These are phyloP conservation scores for Xylaria sp. DNA, from an alignment of 2,329 filamentous ascomycete species.

Conservation along the genomic window DNA sequence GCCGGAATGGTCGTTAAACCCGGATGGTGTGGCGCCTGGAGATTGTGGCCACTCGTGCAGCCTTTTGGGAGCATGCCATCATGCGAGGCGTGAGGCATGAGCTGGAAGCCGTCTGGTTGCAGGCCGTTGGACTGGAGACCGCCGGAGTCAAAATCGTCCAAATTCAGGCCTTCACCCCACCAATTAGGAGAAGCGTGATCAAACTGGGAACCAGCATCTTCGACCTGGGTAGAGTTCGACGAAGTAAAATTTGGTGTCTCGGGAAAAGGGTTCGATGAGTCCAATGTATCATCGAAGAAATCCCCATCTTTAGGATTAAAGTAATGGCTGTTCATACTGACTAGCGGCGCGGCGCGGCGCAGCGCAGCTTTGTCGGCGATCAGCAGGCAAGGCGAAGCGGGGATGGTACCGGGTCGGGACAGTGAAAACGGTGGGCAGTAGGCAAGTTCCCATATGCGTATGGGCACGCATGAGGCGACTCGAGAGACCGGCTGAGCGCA, in stretches of 20 bases:
- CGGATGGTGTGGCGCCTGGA: conserved; percentile 34
- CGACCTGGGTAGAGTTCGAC: conserved; percentile 28
- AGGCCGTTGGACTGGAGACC: conserved; percentile 32
- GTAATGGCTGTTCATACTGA: conserved; percentile 23
- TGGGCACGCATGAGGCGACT: not conserved
- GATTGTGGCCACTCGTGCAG: conserved; percentile 28
- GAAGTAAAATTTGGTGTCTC: conserved; percentile 9
- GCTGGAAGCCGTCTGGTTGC: conserved; percentile 34
- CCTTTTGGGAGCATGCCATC: conserved; percentile 41
- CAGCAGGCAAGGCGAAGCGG: not conserved
- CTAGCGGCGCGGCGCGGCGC: conserved; percentile 1
- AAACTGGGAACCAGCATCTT: conserved; percentile 34
- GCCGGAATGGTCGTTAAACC: conserved; percentile 19
- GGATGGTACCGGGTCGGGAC: too few relatives aligned
- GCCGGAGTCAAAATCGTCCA: conserved; percentile 25
- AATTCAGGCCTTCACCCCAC: not conserved
- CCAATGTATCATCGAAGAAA: not conserved
- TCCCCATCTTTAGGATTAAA: not conserved
- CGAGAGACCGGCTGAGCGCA: not conserved
- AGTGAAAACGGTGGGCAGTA: not conserved
- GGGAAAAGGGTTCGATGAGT: conserved; percentile 16
- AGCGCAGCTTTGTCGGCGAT: not conserved
- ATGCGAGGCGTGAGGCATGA: conserved; percentile 39
- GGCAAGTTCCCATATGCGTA: not conserved
- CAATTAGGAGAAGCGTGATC: not conserved